Conservation (phyloP, 169 alveolate genomes). For the Cystoisospora suis region DNA sequence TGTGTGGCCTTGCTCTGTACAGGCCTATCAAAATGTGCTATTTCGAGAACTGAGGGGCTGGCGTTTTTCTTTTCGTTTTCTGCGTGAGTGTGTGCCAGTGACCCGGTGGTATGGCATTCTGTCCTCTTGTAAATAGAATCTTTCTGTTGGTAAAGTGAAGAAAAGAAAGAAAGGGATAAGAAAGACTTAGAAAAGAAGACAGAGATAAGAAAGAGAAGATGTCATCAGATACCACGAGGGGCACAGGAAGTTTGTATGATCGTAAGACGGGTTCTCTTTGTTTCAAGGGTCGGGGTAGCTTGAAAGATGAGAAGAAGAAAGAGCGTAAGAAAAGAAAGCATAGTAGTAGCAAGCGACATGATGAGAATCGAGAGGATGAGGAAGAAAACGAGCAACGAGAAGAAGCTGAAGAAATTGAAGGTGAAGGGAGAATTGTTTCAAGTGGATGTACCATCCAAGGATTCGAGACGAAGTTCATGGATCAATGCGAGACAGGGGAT, state of each 20-base stretch:
- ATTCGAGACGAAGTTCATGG: constrained; percentile 72
- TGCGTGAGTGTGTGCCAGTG: too few species aligned
- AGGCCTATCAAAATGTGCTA: too few species aligned
- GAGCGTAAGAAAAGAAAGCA: constrained; percentile 14
- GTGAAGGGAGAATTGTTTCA: constrained; percentile 69
- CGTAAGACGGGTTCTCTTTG: not conserved
- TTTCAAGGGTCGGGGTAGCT: constrained; percentile 29
- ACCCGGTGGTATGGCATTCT: too few species aligned
- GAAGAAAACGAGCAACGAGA: not conserved
- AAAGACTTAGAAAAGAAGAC: not conserved
- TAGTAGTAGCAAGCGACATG: not conserved
- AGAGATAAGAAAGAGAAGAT: not conserved
- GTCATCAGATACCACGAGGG: not conserved
- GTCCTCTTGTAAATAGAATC: too few species aligned
- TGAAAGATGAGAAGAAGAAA: constrained; percentile 33
- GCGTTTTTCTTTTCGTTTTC: too few species aligned
- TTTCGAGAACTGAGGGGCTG: too few species aligned
- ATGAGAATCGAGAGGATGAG: not conserved
- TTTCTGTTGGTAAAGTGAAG: not conserved
- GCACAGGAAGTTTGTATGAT: not conserved
- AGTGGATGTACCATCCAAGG: constrained; percentile 68
- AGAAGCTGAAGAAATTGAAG: constrained; percentile 42
- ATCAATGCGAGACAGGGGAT: constrained; percentile 70
- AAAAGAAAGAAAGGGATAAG: not conserved
- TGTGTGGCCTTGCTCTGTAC: too few species aligned